phyloP scores from a whole-genome alignment of 164 flowering plant genomes.

The Amborella trichopoda region DNA sequence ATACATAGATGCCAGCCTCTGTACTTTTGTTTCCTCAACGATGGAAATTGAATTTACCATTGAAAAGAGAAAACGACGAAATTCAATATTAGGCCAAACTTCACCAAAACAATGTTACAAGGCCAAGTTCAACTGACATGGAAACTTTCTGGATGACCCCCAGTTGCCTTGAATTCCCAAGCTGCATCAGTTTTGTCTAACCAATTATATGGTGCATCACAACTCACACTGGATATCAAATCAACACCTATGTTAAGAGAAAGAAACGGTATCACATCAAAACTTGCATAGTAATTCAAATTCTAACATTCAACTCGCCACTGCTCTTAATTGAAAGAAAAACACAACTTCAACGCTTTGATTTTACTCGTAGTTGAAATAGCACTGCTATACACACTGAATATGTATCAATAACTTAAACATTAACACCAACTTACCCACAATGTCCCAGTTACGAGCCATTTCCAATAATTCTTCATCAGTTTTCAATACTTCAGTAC shows the following conservation, averaged over 20 bases:
- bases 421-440: conserved; percentile 30
- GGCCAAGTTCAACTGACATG: conserved; percentile 27
- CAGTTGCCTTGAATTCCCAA: conserved; percentile 51
- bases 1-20: too few species aligned
- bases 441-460: conserved; percentile 79
- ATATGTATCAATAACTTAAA: not conserved
- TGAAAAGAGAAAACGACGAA: too few species aligned
- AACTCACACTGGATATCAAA: conserved; percentile 68
- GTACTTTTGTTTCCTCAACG: too few species aligned
- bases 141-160: conserved; percentile 20
- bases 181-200: conserved; percentile 45
- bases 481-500: conserved; percentile 60
- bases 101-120: too few species aligned
- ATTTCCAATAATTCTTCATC: conserved; percentile 61
- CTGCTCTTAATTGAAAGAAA: too few species aligned
- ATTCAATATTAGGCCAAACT: too few species aligned
- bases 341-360: too few species aligned
- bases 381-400: not conserved
- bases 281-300: too few species aligned
- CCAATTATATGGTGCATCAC: conserved; percentile 73
- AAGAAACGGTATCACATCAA: too few species aligned
- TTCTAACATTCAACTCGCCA: too few species aligned
- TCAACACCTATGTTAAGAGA: conserved; percentile 94
- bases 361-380: too few species aligned
- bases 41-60: too few species aligned